Percentiles rank a stretch among this genome's conserved stretches.
Evolutionary conservation across 345 rosid genomes (phyloP).

Genomic region (Camelina hispida): DNA sequence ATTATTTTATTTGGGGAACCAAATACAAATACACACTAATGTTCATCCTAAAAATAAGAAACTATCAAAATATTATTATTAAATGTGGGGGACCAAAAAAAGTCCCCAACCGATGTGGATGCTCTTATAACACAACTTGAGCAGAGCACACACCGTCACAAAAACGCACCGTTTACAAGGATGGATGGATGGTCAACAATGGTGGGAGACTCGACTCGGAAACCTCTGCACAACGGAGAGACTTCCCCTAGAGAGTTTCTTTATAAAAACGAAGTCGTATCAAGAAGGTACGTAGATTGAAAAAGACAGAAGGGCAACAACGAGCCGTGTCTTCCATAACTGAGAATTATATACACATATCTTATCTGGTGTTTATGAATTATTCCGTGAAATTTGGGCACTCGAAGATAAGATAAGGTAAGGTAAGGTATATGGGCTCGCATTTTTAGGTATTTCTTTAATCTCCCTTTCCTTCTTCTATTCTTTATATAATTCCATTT

Average conservation of each 20-base stretch:
- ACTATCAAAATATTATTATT: no score
- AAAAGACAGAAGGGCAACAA: constrained; percentile 22
- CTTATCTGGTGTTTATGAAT: constrained; percentile 3
- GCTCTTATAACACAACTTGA: not conserved
- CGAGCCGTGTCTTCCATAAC: constrained; percentile 37
- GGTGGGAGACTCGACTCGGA: constrained; percentile 12
- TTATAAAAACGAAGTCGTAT: constrained; percentile 15
- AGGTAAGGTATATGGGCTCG: constrained; percentile 21
- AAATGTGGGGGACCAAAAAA: no score
- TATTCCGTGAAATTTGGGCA: constrained; percentile 41
- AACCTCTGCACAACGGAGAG: constrained; percentile 19
- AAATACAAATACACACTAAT: no score
- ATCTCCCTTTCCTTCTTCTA: not conserved
- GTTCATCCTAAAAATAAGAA: no score
- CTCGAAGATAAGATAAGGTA: constrained; percentile 45
- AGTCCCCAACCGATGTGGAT: no score
- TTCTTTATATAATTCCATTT: not conserved
- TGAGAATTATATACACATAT: no score
- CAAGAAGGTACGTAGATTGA: not conserved
- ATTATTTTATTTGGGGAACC: no score
- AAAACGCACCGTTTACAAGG: constrained; percentile 6
- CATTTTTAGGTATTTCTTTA: constrained; percentile 33
- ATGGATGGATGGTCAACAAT: constrained; percentile 22
- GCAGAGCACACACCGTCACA: constrained; percentile 1
- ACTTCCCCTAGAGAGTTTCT: not conserved